These are phyloP conservation scores for Mariannaea sp. DNA, from an alignment of 2,329 filamentous ascomycete species.

Conservation along the genomic window DNA sequence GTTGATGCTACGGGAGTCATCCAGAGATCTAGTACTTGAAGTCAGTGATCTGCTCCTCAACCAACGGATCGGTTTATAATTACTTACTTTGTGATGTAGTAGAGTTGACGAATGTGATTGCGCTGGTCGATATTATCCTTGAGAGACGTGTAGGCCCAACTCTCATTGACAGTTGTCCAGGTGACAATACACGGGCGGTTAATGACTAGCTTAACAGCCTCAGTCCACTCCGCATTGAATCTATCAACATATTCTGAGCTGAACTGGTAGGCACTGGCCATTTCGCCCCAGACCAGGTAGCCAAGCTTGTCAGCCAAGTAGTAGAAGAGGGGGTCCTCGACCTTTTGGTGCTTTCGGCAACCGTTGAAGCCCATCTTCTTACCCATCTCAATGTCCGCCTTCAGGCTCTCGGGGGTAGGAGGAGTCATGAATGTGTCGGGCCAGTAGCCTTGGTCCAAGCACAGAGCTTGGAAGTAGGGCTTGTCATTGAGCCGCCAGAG, in stretches of 20 bases:
- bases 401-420: slow-evolving; percentile 52
- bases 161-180: slow-evolving; percentile 69
- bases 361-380: slow-evolving; percentile 69
- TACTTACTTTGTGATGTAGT: slow-evolving; percentile 65
- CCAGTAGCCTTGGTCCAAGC: slow-evolving; percentile 69
- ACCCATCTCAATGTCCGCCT: slow-evolving; percentile 57
- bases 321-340: slow-evolving; percentile 64
- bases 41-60: slow-evolving; percentile 13
- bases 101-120: slow-evolving; percentile 66
- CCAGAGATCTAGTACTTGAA: slow-evolving; percentile 49
- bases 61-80: background rate
- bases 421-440: slow-evolving; percentile 64
- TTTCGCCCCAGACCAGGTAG: slow-evolving; percentile 67
- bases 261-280: slow-evolving; percentile 69
- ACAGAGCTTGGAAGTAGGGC: slow-evolving; percentile 64
- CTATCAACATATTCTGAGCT: slow-evolving; percentile 60
- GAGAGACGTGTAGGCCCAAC: slow-evolving; percentile 67
- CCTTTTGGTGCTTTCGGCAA: slow-evolving; percentile 68
- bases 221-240: slow-evolving; percentile 68
- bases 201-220: slow-evolving; percentile 65
- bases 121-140: slow-evolving; percentile 61
- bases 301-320: slow-evolving; percentile 66
- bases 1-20: slow-evolving; percentile 67
- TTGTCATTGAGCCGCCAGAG: slow-evolving; percentile 63
- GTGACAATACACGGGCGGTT: slow-evolving; percentile 68